phyloP scores from a whole-genome alignment of 2,329 filamentous ascomycete species.

The Colletotrichum zoysiae region DNA sequence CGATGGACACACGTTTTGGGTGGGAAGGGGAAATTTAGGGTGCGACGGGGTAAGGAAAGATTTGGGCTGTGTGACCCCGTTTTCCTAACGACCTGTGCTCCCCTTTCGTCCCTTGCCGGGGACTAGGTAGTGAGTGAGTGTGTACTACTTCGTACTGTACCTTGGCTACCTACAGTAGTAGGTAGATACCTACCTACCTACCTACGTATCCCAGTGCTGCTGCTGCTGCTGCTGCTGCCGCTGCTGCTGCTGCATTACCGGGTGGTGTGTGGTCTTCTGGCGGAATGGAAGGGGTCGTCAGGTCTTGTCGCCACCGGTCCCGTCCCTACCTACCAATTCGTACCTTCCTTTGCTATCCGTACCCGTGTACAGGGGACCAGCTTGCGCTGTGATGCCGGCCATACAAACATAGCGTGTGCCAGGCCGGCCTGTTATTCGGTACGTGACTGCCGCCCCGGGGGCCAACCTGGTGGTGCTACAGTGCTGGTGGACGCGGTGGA shows the following conservation, averaged over 20 bases:
- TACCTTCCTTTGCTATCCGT: neutral
- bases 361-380: constrained; percentile 3
- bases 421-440: neutral
- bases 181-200: neutral
- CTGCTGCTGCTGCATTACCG: neutral
- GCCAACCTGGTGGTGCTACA: constrained; percentile 11
- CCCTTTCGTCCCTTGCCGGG: constrained; percentile 8
- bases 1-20: constrained; percentile 36
- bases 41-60: constrained; percentile 38
- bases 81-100: constrained; percentile 29
- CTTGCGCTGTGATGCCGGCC: neutral
- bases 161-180: neutral
- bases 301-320: constrained; percentile 4
- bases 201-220: too few species aligned
- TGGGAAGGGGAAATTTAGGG: constrained; percentile 44
- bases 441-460: neutral
- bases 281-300: neutral
- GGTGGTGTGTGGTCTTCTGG: neutral
- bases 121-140: too few species aligned
- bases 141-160: too few species aligned
- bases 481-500: neutral
- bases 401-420: neutral
- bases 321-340: neutral
- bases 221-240: neutral
- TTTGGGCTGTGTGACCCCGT: constrained; percentile 38